Base-by-base conservation (phyloP, 352 stramenopile genomes). In the Phytophthora pistaciae region DNA sequence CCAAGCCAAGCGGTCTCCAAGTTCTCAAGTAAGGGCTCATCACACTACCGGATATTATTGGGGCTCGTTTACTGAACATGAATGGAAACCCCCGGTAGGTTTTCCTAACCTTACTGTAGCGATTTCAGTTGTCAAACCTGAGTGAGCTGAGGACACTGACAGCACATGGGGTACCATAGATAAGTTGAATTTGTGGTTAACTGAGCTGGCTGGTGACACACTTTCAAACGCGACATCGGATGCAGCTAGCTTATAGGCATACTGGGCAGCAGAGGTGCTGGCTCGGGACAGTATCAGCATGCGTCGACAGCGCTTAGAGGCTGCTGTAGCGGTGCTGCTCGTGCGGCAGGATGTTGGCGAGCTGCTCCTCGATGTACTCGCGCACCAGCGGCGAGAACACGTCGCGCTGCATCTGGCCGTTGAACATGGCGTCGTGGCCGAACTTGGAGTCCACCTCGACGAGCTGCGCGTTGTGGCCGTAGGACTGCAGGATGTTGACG, bases 281-380 rank as follows among this genome's bases (percentile, higher is more conserved):
- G 14, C 6, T 18, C 40, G 13, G 40, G 25, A 40, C 40, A 48
- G 40, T 20, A 18, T 20, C 40, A 20, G 16, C 40, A 48, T 18
- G 38, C 10, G 38, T 18, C 11, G 38, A 44, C 10, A 18, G 1
- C 40, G n/a, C 40, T 20, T 48, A 48, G 14, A 48, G 40, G 40
- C 40, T 48, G 40, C 40, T 48, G 40, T 48, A 48, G 40, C 40
- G 40, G 40, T 48, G 40, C 40, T 48, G 40, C 40, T 48, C 40
- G 14, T 48, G 40, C 40, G 40, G 40, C 18, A 48, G 40, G 40
- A 48, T 20, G 40, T 48, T 48, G 40, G 40, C 40, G 14, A 48
- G 40, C 40, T 48, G 40, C 40, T 48, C 40, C 40, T 48, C 40
- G 40, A 48, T 48, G 40, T 48, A 48, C 40, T 48, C 40, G 40